Conservation (phyloP, 169 alveolate genomes). For the Eimeria necatrix region DNA sequence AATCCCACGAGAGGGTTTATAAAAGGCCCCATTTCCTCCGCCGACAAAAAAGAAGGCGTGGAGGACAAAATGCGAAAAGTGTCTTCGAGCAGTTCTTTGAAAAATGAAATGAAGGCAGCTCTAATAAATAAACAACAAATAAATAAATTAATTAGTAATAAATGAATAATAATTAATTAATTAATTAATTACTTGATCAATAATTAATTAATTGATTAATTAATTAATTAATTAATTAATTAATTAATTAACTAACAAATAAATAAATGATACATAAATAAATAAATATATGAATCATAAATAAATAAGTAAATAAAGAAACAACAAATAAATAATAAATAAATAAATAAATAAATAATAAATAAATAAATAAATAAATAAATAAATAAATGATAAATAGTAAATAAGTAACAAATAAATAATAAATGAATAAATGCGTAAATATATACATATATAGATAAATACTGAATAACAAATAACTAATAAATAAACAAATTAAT, state of each 20-base stretch:
- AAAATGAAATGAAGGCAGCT: conserved; percentile 28
- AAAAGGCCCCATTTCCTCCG: conserved; percentile 81
- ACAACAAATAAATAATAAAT: not conserved
- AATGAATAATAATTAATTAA: not conserved
- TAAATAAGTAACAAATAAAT: no score
- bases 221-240: no score
- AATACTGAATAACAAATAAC: no score
- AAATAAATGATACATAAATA: conserved; percentile 50
- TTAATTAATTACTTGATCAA: conserved; percentile 6
- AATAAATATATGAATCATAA: not conserved
- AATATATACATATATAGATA: no score
- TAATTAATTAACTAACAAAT: no score
- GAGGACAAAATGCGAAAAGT: conserved; percentile 78
- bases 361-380: no score
- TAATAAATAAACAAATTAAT: no score
- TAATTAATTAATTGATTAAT: no score
- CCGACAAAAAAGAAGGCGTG: conserved; percentile 66
- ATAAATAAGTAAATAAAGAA: not conserved
- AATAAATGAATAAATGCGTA: no score
- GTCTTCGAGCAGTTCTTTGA: conserved; percentile 63
- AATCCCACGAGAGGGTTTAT: conserved; percentile 52
- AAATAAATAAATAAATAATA: no score
- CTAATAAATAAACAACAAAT: not conserved
- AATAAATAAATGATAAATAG: no score
- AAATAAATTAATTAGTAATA: not conserved